A percentile compares a stretch with the other conserved stretches of the same genome.
phyloP scores from a whole-genome alignment of 352 stramenopile species.

The Phytopythium vexans region DNA sequence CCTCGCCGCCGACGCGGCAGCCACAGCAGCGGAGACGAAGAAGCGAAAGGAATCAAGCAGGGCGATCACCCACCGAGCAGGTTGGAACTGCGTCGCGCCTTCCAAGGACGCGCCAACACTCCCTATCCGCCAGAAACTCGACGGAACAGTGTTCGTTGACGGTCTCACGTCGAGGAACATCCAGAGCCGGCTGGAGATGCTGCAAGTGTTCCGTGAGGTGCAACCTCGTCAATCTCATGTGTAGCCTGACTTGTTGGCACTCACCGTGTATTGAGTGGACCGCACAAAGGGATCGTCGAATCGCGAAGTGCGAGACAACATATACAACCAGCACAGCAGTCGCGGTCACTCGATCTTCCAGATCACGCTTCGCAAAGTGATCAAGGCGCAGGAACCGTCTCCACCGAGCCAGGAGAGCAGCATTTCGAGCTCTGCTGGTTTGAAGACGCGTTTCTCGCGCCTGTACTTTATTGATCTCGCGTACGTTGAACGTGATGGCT shows the following conservation, averaged over 20 bases:
- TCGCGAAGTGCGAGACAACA: conserved; percentile 64
- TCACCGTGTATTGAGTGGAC: too few relatives aligned
- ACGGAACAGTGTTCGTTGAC: conserved; percentile 68
- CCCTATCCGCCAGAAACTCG: conserved; percentile 58
- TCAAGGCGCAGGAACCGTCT: conserved; percentile 1
- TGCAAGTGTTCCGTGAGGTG: conserved; percentile 66
- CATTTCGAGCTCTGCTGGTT: conserved; percentile 4
- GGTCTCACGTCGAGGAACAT: conserved; percentile 59
- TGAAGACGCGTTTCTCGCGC: conserved; percentile 43
- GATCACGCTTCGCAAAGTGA: conserved; percentile 50
- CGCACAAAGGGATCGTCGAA: conserved; percentile 70
- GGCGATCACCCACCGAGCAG: conserved; percentile 20
- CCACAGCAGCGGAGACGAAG: conserved; percentile 4
- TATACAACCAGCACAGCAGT: conserved; percentile 72
- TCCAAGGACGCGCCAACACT: conserved; percentile 51
- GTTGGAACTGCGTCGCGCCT: conserved; percentile 50
- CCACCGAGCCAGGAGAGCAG: neutral
- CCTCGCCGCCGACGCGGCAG: conserved; percentile 23
- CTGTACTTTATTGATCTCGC: conserved; percentile 76
- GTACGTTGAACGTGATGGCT: conserved; percentile 16
- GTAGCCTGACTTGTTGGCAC: too few relatives aligned
- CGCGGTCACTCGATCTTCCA: conserved; percentile 74
- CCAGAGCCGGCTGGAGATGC: conserved; percentile 34
- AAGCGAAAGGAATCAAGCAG: conserved; percentile 11
- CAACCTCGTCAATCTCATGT: too few relatives aligned